A percentile compares a stretch with the other conserved stretches of the same genome.
phyloP scores from a whole-genome alignment of 1,139 yeast genomes.

The Blastobotrys elegans region DNA sequence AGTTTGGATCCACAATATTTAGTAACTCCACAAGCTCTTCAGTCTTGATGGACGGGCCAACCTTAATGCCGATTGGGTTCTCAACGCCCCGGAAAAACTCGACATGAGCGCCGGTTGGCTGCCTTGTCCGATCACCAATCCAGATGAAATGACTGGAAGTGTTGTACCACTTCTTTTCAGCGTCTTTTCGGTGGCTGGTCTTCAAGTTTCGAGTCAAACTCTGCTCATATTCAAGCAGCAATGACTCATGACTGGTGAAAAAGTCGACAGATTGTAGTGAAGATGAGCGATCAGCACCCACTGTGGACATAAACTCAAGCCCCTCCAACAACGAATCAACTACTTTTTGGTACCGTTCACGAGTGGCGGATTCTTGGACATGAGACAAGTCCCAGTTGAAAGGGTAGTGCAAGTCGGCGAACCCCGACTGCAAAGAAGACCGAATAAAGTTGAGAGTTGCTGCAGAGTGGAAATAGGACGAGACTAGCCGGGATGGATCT shows the following conservation, averaged over 20 bases:
- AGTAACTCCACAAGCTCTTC: constrained; percentile 37
- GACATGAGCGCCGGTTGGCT: constrained; percentile 42
- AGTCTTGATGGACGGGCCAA: constrained; percentile 40
- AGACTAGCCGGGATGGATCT: constrained; percentile 40
- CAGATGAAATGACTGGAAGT: constrained; percentile 43
- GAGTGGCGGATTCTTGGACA: constrained; percentile 35
- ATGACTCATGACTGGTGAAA: constrained; percentile 42
- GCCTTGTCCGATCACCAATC: constrained; percentile 45
- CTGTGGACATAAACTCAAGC: constrained; percentile 37
- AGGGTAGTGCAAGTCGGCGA: constrained; percentile 41
- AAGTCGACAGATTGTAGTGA: constrained; percentile 36
- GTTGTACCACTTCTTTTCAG: constrained; percentile 34
- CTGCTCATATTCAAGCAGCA: constrained; percentile 41
- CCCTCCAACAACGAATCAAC: constrained; percentile 38
- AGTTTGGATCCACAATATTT: constrained; percentile 40
- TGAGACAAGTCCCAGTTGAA: constrained; percentile 41
- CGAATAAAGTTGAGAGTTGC: constrained; percentile 42
- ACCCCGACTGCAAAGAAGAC: constrained; percentile 35
- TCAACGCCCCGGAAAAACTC: constrained; percentile 42
- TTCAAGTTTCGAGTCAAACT: constrained; percentile 35
- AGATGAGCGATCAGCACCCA: constrained; percentile 36
- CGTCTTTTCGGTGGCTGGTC: constrained; percentile 19
- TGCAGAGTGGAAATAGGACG: constrained; percentile 43
- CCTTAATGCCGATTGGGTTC: constrained; percentile 43
- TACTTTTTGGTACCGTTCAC: constrained; percentile 37